Conservation (phyloP, 2,329 filamentous ascomycete genomes). For the Talaromyces sp. region DNA sequence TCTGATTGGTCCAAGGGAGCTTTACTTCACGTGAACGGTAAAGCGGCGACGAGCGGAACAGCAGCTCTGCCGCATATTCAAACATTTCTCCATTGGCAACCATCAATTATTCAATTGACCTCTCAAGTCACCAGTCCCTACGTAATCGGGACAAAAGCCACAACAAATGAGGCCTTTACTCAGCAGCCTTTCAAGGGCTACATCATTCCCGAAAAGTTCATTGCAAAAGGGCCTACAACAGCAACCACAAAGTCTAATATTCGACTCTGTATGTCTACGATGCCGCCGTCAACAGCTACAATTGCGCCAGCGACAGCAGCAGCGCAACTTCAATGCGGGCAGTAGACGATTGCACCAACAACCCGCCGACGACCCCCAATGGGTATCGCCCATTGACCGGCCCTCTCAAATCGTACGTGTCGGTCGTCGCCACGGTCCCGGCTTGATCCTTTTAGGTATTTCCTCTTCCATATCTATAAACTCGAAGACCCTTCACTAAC, state of each 20-base stretch:
- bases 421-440: constrained; percentile 71
- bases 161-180: background rate
- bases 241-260: constrained; percentile 19
- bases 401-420: constrained; percentile 75
- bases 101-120: background rate
- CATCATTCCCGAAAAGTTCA: constrained; percentile 21
- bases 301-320: constrained; percentile 31
- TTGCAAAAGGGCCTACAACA: background rate
- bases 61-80: background rate
- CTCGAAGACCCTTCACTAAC: background rate
- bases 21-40: background rate
- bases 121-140: no score
- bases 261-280: constrained; percentile 34
- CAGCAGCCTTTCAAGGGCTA: constrained; percentile 26
- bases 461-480: background rate
- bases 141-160: background rate
- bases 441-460: constrained; percentile 71
- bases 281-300: constrained; percentile 39
- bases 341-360: constrained; percentile 40
- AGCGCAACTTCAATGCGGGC: constrained; percentile 37
- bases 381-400: constrained; percentile 82
- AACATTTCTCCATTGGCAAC: background rate
- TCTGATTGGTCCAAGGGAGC: background rate
- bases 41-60: background rate
- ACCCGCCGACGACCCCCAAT: constrained; percentile 68